Conservation (phyloP, 345 rosid genomes). For the Cardamine resedifolia region DNA sequence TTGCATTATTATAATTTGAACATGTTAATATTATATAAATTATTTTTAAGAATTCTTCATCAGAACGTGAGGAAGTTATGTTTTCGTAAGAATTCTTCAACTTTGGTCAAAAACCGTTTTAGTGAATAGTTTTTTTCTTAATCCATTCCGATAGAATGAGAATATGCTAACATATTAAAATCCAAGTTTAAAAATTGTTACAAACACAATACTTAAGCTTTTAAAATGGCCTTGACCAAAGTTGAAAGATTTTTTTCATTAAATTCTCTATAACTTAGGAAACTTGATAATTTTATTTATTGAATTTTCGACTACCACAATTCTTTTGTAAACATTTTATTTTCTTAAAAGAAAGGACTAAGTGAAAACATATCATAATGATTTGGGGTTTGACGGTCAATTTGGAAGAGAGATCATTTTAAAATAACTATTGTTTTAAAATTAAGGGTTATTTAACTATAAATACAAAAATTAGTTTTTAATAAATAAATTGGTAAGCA, state of each 20-base stretch:
- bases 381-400: not conserved
- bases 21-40: too few relatives aligned
- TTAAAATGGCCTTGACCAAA: not conserved
- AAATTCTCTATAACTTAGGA: not conserved
- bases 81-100: not conserved
- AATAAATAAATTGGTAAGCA: too few relatives aligned
- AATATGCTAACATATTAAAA: not conserved
- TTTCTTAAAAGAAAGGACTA: not conserved
- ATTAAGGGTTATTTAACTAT: too few relatives aligned
- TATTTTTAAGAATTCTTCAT: too few relatives aligned
- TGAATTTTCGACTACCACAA: not conserved
- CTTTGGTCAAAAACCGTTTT: not conserved
- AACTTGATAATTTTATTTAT: not conserved
- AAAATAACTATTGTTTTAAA: too few relatives aligned
- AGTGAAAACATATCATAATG: too few relatives aligned
- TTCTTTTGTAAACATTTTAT: not conserved
- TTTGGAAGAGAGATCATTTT: too few relatives aligned
- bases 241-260: too few relatives aligned
- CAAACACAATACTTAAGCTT: not conserved
- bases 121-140: not conserved
- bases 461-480: too few relatives aligned
- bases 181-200: not conserved
- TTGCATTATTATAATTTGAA: not conserved
- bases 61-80: not conserved
- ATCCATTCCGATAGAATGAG: not conserved